Conservation (phyloP, 352 stramenopile genomes). For the Pythium periplocum region DNA sequence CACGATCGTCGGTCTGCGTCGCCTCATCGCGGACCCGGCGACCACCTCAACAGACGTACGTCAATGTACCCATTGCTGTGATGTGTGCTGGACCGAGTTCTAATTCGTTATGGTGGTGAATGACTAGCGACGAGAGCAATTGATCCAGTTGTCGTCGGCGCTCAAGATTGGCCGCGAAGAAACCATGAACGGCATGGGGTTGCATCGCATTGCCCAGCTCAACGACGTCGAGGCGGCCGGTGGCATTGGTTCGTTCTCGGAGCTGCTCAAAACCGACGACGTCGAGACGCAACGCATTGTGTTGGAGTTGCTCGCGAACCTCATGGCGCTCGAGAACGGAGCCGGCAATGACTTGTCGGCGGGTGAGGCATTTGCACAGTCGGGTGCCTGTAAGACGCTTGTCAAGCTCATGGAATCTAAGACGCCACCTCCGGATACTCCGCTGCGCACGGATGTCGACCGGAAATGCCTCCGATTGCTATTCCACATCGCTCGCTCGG, state of each 20-base stretch:
- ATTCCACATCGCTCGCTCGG: constrained; percentile 70
- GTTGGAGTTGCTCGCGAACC: constrained; percentile 72
- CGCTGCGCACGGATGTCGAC: constrained; percentile 48
- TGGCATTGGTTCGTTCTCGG: constrained; percentile 65
- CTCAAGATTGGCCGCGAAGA: constrained; percentile 59
- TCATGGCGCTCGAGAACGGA: constrained; percentile 70
- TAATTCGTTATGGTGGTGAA: background rate
- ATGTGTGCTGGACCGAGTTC: background rate
- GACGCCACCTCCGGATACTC: background rate
- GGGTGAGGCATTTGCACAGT: constrained; percentile 62
- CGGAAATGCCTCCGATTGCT: constrained; percentile 65
- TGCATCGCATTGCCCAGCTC: constrained; percentile 71
- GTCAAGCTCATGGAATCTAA: constrained; percentile 61
- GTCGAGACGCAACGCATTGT: constrained; percentile 48
- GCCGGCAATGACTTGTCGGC: constrained; percentile 57
- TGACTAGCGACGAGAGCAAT: constrained; percentile 58
- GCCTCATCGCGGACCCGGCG: constrained; percentile 40
- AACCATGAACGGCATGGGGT: constrained; percentile 53
- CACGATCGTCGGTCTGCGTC: constrained; percentile 66
- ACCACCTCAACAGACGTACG: constrained; percentile 33
- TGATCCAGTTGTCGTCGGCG: constrained; percentile 51
- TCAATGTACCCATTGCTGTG: background rate
- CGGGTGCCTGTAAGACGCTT: constrained; percentile 43
- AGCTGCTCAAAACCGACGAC: constrained; percentile 47
- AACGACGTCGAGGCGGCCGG: constrained; percentile 83